A percentile compares a stretch with the other conserved stretches of the same genome.
phyloP scores from a whole-genome alignment of 305 asterid genomes.

The Plantago lanceolata region DNA sequence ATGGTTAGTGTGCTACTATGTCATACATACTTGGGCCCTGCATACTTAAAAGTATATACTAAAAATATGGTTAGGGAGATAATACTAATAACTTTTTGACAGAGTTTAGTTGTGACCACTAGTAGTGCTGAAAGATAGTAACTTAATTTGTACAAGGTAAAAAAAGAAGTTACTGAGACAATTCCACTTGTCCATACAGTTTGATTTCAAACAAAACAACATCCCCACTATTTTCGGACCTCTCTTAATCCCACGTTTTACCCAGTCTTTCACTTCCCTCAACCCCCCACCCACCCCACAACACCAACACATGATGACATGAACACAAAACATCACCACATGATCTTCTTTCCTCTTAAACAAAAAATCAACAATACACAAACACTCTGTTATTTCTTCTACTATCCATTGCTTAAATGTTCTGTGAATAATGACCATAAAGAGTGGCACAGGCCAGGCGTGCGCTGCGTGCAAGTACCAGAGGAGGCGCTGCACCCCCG shows the following conservation, averaged over 20 bases:
- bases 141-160: slow-evolving; percentile 22
- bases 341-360: background rate
- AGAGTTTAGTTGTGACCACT: slow-evolving; percentile 26
- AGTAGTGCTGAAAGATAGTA: slow-evolving; percentile 25
- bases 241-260: slow-evolving; percentile 40
- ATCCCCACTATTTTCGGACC: slow-evolving; percentile 27
- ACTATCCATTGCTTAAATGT: slow-evolving; percentile 9
- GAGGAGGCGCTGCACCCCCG: slow-evolving; percentile 65
- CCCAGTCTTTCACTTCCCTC: slow-evolving; percentile 42
- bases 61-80: no score
- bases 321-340: background rate
- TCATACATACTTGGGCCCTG: no score
- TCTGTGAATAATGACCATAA: slow-evolving; percentile 53
- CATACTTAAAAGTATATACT: no score
- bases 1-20: no score
- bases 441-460: slow-evolving; percentile 94
- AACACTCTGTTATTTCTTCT: background rate
- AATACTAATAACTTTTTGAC: no score
- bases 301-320: slow-evolving; percentile 10
- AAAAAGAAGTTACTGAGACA: slow-evolving; percentile 26
- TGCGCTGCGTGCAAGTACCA: slow-evolving; percentile 97
- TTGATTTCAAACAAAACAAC: background rate
- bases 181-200: slow-evolving; percentile 25
- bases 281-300: slow-evolving; percentile 21
- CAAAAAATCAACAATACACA: background rate